Evolutionary conservation across 495 filamentous ascomycete species (phyloP), one percentile per base, ranked within the genome.

Genomic region (Daldinia vernicosa): DNA sequence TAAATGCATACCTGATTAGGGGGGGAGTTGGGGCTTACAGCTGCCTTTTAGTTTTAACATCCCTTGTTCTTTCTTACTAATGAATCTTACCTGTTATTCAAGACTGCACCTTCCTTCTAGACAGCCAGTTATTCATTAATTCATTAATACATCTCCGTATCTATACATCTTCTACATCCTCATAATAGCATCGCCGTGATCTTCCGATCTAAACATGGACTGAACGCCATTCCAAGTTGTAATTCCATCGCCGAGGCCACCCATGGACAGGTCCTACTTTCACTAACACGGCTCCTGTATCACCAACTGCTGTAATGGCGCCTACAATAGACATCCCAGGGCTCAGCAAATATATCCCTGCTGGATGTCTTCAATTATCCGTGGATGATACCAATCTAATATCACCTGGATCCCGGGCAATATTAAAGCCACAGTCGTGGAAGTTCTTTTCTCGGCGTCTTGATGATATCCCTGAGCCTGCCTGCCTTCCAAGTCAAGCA

Each of bases 281-380:
- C 26, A 24, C 37, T 32, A 22, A 40, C 12, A 58, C 40, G 39
- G 15, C 24, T 39, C 22, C 14, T 19, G 15, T 53, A 43, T 52
- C 11, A 45, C n/a, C 15, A 6, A 19, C 15, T 30, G 22, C 14
- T 6, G 19, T 24, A 56, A n/a, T 47, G 14, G 28, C 15, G 57
- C 7, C 26, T 35, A 67, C 43, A 53, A 68, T 72, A 35, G 74
- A 68, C 15, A 27, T 24, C 11, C 8, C 35, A 43, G 71, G 61
- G 56, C 56, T 70, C 26, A 32, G n/a, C 54, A 71, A 71, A 51
- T 76, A 79, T 61, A 76, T 83, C 24, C 78, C 78, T 9, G 78
- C 74, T 12, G 81, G 81, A 1, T 80, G 81, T 63, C 60, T 83
- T 6, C 60, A 71, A n/a, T 19, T 82, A 40, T 22, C 69, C 27